Conservation (phyloP, 2,329 filamentous ascomycete genomes). For the Fonsecaea pedrosoi region DNA sequence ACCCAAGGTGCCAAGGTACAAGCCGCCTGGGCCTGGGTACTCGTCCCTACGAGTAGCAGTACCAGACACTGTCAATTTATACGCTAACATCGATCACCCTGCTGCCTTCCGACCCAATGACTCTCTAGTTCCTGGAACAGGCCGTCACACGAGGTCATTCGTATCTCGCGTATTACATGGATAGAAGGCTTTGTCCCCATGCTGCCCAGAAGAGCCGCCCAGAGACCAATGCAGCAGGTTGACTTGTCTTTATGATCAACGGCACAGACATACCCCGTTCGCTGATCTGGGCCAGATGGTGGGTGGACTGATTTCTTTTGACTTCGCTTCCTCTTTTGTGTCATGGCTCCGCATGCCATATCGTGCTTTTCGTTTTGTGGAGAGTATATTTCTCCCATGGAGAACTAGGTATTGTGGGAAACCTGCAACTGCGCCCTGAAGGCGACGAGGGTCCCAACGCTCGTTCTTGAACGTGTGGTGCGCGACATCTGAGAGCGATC, state of each 20-base stretch:
- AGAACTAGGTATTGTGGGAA: neutral
- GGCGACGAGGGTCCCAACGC: neutral
- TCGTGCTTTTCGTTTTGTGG: neutral
- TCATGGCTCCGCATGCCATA: neutral
- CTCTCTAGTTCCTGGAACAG: neutral
- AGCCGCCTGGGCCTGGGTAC: no score
- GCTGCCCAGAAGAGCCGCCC: neutral
- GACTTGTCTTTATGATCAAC: neutral
- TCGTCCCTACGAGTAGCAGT: neutral
- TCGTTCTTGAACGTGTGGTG: neutral
- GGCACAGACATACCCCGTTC: neutral
- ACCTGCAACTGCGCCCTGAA: neutral
- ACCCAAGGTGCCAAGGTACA: neutral
- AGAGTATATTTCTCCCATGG: neutral
- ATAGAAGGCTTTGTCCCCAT: neutral
- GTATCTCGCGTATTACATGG: conserved; percentile 5
- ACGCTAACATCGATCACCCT: neutral
- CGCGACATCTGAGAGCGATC: neutral
- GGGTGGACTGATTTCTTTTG: neutral
- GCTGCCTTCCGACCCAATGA: neutral
- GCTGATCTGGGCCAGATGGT: neutral
- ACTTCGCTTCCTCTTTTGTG: neutral
- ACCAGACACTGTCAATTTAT: no score
- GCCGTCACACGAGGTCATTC: neutral
- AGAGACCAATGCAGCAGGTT: neutral